These are phyloP conservation scores for Purshia tridentata DNA, from an alignment of 306 rosid species.

Conservation along the genomic window DNA sequence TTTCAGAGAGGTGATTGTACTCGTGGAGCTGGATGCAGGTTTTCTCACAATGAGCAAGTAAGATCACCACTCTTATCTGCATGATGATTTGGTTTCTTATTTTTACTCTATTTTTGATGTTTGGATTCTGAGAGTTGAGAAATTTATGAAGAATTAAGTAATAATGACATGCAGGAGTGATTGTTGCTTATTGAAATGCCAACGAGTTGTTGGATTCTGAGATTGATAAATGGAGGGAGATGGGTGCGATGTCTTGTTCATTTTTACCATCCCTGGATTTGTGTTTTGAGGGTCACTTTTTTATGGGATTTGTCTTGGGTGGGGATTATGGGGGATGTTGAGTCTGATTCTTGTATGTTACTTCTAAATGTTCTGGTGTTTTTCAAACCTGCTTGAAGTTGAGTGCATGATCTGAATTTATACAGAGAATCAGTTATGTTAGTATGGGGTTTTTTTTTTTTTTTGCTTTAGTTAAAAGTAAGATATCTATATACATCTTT, in stretches of 20 bases:
- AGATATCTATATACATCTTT: neutral
- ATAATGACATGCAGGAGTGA: neutral
- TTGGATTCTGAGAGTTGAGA: neutral
- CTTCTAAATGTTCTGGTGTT: neutral
- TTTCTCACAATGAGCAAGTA: constrained; percentile 89
- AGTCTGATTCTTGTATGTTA: neutral
- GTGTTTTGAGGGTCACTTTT: neutral
- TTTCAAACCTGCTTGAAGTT: neutral
- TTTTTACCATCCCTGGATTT: neutral
- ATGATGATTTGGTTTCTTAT: neutral
- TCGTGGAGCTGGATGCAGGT: constrained; percentile 86
- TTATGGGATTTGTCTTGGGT: neutral
- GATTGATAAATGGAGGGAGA: too few species aligned
- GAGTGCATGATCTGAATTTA: neutral
- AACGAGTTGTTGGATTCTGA: neutral
- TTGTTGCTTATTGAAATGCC: neutral
- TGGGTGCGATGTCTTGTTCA: too few species aligned
- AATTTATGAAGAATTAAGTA: neutral
- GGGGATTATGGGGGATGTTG: neutral
- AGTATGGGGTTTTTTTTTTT: neutral
- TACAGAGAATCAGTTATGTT: neutral
- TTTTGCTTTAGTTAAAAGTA: neutral
- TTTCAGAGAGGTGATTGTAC: constrained; percentile 91
- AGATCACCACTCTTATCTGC: constrained; percentile 15
- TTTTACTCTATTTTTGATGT: neutral